These are phyloP conservation scores for Xenosphaeropsis pyriputrescens DNA, from an alignment of 2,329 filamentous ascomycete species.

Conservation along the genomic window DNA sequence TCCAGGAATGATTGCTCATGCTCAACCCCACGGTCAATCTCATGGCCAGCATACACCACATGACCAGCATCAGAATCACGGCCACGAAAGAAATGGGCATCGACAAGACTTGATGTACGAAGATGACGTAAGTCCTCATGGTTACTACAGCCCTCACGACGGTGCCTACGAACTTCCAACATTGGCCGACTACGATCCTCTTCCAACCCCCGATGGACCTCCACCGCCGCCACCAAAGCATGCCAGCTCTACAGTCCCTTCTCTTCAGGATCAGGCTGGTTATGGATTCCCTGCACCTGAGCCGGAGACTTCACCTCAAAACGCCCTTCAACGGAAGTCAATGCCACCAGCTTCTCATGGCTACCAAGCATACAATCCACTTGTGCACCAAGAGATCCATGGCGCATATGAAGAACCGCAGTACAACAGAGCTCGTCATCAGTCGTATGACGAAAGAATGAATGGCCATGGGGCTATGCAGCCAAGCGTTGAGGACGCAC, in stretches of 20 bases:
- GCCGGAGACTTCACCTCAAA: not conserved
- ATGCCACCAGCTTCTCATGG: conserved; percentile 11
- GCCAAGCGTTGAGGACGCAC: conserved; percentile 28
- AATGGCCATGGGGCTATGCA: conserved; percentile 27
- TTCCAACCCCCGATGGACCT: conserved; percentile 12
- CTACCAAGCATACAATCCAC: conserved; percentile 15
- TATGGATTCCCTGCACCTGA: conserved; percentile 1
- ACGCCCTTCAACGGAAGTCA: conserved; percentile 11
- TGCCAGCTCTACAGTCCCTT: not conserved
- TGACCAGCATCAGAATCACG: too few species aligned
- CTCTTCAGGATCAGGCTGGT: not conserved
- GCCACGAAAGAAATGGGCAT: too few species aligned
- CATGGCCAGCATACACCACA: too few species aligned
- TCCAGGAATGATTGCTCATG: too few species aligned
- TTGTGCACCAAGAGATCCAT: conserved; percentile 10
- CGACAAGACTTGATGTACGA: too few species aligned
- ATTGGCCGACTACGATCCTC: too few species aligned
- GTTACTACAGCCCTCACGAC: too few species aligned
- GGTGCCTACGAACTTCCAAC: too few species aligned
- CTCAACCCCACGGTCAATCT: too few species aligned
- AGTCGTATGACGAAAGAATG: conserved; percentile 19
- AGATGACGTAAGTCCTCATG: too few species aligned
- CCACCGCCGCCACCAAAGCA: conserved; percentile 16
- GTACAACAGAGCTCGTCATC: conserved; percentile 15
- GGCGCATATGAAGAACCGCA: conserved; percentile 6